These are phyloP conservation scores for Saccharomyces hybrid DNA, from an alignment of 1,139 yeast species.

Conservation along the genomic window DNA sequence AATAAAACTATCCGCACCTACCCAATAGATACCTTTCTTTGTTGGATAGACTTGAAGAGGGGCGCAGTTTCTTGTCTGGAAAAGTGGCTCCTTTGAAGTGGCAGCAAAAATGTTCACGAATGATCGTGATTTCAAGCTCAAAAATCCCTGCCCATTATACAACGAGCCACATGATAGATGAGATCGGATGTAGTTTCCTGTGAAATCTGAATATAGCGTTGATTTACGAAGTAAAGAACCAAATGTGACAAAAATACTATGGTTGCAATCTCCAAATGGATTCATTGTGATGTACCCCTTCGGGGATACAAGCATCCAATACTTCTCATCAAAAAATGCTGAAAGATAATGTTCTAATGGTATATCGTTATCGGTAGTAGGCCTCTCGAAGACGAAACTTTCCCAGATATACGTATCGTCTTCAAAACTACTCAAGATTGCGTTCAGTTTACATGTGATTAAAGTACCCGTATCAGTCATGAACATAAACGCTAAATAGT, in stretches of 20 bases:
- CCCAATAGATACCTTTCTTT: background rate
- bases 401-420: constrained; percentile 2
- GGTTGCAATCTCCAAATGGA: background rate
- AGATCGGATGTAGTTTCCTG: background rate
- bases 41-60: background rate
- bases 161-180: background rate
- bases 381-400: background rate
- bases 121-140: background rate
- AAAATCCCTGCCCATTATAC: background rate
- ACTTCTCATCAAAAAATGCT: background rate
- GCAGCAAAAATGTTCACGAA: background rate
- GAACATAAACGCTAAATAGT: background rate
- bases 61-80: background rate
- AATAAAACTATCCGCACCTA: background rate
- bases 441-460: background rate
- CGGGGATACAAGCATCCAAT: background rate
- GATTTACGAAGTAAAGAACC: background rate
- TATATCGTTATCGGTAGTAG: background rate
- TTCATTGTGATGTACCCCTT: background rate
- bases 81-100: background rate
- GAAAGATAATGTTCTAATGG: background rate
- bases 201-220: background rate
- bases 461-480: background rate
- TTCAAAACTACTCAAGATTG: background rate
- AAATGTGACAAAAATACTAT: background rate